phyloP scores from a whole-genome alignment of 1,139 yeast species.

The Lodderomyces theae region DNA sequence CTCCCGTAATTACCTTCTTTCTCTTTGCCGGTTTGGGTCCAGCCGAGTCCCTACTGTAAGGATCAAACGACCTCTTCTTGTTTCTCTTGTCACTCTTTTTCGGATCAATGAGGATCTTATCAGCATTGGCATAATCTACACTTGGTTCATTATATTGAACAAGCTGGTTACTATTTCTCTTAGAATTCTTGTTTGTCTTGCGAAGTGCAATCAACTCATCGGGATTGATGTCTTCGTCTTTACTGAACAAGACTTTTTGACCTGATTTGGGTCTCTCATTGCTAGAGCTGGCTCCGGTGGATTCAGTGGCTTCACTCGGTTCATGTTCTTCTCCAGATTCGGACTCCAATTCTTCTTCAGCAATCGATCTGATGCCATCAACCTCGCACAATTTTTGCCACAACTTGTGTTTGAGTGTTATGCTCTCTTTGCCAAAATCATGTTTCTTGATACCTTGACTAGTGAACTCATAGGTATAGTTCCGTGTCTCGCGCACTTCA shows the following conservation, averaged over 20 bases:
- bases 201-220: slow-evolving; percentile 59
- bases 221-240: slow-evolving; percentile 24
- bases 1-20: slow-evolving; percentile 35
- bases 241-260: slow-evolving; percentile 10
- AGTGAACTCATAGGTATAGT: not conserved
- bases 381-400: slow-evolving; percentile 20
- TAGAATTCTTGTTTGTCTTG: slow-evolving; percentile 19
- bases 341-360: slow-evolving; percentile 15
- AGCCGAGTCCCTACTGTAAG: slow-evolving; percentile 46
- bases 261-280: slow-evolving; percentile 3
- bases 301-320: not conserved
- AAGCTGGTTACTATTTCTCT: slow-evolving; percentile 15
- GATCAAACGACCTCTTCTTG: slow-evolving; percentile 55
- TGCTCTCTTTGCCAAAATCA: slow-evolving; percentile 16
- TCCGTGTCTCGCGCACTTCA: not conserved
- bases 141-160: slow-evolving; percentile 19
- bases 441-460: slow-evolving; percentile 14
- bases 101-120: slow-evolving; percentile 42
- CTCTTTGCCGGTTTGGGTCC: slow-evolving; percentile 55
- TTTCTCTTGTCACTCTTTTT: slow-evolving; percentile 19
- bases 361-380: slow-evolving; percentile 8
- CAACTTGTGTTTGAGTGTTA: slow-evolving; percentile 18
- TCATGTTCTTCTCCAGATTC: slow-evolving; percentile 12
- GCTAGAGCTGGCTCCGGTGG: not conserved
- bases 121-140: slow-evolving; percentile 49